Base-by-base conservation (phyloP, 1,284 basidiomycete species). In the Apiotrichum gamsii region DNA sequence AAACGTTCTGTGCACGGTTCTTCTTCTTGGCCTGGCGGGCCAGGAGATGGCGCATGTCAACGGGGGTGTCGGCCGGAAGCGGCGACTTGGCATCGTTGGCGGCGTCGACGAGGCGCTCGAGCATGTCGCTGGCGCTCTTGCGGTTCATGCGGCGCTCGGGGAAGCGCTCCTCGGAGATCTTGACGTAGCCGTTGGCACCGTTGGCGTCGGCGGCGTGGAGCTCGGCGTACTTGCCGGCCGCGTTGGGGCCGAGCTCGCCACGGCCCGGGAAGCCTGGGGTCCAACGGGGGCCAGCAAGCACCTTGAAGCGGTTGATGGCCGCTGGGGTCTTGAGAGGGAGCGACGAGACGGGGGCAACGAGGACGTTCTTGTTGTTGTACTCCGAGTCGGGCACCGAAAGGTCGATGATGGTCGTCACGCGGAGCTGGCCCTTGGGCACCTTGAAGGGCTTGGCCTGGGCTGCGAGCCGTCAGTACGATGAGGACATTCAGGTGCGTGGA, bases 211-310 rank as follows among this genome's bases (percentile, higher is more conserved):
- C 33, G 21, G 45, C 33, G 14, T 36, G 16, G 16, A 51, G 39
- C 1, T 10, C 16, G 15, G 21, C 37, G 14, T 33, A 8, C 18
- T 8, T 13, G 60, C 78, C 80, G 16, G 34, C 19, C 24, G 58
- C 72, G 67, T 35, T 18, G 9, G 44, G 16, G 16, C 45, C 43
- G 21, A 59, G 46, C 54, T 64, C 60, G 23, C 45, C 29, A 19
- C 48, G 47, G 19, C 64, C 67, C 3, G 87, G 86, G 23, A 82
- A 79, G 21, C 80, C 77, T 5, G 80, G 81, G 14, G 82, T 80
- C 89, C 89, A 93, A 46, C 90, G 76, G 20, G 82, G 75, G 15
- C 89, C 90, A 18, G 89, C 86, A 20, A 93, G 76, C 2, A 93
- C 73, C 65, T 88, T 87, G 65, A 88, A 74, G 63, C 84, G 85